Evolutionary conservation across 495 filamentous ascomycete species (phyloP).

Genomic region (Penicillium paxilli): DNA sequence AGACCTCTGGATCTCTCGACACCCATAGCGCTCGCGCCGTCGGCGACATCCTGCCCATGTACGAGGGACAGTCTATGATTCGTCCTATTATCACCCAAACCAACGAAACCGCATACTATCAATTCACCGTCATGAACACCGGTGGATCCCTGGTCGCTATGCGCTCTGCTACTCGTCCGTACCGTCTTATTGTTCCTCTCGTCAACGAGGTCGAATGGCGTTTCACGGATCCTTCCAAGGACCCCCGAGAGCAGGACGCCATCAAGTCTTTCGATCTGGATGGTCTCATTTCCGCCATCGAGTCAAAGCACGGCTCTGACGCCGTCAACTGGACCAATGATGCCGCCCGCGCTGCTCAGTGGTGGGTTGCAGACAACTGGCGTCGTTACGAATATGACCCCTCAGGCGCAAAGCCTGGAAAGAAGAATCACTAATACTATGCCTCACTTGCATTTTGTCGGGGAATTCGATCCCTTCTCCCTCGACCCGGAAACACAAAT

Average conservation of each 20-base stretch:
- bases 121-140: constrained; percentile 48
- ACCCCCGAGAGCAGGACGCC: constrained; percentile 35
- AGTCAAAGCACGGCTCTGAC: constrained; percentile 31
- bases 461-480: too few relatives aligned
- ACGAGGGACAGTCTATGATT: constrained; percentile 49
- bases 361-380: constrained; percentile 39
- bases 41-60: constrained; percentile 38
- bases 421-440: too few relatives aligned
- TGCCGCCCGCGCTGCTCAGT: constrained; percentile 36
- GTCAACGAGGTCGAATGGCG: constrained; percentile 37
- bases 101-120: constrained; percentile 39
- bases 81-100: constrained; percentile 35
- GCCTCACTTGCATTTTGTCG: too few relatives aligned
- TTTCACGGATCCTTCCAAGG: constrained; percentile 35
- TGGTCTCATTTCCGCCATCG: constrained; percentile 25
- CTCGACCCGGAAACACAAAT: not conserved
- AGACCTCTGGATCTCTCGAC: constrained; percentile 43
- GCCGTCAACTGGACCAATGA: constrained; percentile 38
- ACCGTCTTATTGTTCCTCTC: constrained; percentile 42
- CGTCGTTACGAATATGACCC: constrained; percentile 17
- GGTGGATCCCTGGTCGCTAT: constrained; percentile 43
- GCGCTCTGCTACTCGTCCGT: constrained; percentile 37
- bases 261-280: constrained; percentile 35
- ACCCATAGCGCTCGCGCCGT: constrained; percentile 28
- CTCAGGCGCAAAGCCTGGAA: not conserved